phyloP scores from a whole-genome alignment of 345 rosid genomes.

The Salix caprea region DNA sequence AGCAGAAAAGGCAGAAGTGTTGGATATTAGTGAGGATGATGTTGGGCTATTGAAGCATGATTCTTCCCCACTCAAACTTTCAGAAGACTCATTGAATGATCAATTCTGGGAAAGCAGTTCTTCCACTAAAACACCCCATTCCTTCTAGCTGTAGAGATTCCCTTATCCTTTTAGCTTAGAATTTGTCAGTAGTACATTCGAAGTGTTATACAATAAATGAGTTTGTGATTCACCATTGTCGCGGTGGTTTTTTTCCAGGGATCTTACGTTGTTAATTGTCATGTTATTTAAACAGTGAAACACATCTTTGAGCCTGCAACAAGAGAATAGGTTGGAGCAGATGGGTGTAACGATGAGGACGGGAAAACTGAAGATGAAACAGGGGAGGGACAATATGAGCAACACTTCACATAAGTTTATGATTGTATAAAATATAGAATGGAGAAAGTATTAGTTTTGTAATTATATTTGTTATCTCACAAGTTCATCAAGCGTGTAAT shows the following conservation, averaged over 20 bases:
- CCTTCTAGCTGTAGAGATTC: slow-evolving; percentile 20
- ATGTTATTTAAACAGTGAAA: slow-evolving; percentile 46
- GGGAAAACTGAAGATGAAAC: slow-evolving; percentile 53
- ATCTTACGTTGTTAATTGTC: not conserved
- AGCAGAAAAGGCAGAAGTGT: slow-evolving; percentile 30
- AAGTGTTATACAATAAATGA: not conserved
- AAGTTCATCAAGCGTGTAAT: too few relatives aligned
- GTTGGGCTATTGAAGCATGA: slow-evolving; percentile 40
- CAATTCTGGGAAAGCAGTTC: slow-evolving; percentile 54
- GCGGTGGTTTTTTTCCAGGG: slow-evolving; percentile 37
- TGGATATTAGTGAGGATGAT: slow-evolving; percentile 46
- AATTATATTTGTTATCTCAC: too few relatives aligned
- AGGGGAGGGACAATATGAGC: slow-evolving; percentile 60
- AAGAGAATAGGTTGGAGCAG: slow-evolving; percentile 78
- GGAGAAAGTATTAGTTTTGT: too few relatives aligned
- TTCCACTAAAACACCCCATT: slow-evolving; percentile 11
- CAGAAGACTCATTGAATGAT: slow-evolving; percentile 51
- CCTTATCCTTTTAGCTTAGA: not conserved
- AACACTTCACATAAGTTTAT: slow-evolving; percentile 41
- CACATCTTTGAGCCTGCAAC: slow-evolving; percentile 60
- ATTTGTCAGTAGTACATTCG: not conserved
- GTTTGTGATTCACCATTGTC: slow-evolving; percentile 6
- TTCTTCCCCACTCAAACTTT: slow-evolving; percentile 35
- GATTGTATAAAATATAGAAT: too few relatives aligned
- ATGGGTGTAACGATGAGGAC: slow-evolving; percentile 86